Conservation (phyloP, 2,329 filamentous ascomycete genomes). For the Colletotrichum echinochloae region DNA sequence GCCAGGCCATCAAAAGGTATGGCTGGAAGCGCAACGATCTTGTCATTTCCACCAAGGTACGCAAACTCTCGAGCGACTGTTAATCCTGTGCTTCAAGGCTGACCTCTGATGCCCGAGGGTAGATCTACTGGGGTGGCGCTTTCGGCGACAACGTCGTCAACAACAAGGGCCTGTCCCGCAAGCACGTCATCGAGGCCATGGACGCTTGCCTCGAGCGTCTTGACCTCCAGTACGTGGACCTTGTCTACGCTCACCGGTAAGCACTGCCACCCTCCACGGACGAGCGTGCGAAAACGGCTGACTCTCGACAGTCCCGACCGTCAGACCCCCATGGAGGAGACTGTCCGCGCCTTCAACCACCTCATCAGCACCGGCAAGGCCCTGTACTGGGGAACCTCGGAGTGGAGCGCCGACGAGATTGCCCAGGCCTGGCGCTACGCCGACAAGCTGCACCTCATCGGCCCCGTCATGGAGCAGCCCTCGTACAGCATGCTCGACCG, state of each 20-base stretch:
- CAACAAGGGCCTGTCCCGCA: slow-evolving; percentile 75
- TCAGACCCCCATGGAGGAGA: slow-evolving; percentile 77
- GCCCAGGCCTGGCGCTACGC: slow-evolving; percentile 71
- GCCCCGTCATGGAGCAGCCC: slow-evolving; percentile 75
- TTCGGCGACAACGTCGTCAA: slow-evolving; percentile 73
- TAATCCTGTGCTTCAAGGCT: not conserved
- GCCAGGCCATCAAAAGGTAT: slow-evolving; percentile 69
- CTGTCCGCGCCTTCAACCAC: slow-evolving; percentile 77
- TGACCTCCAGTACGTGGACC: slow-evolving; percentile 71
- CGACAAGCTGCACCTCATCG: slow-evolving; percentile 70
- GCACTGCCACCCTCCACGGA: not conserved
- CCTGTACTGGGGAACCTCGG: slow-evolving; percentile 78
- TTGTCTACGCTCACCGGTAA: slow-evolving; percentile 74
- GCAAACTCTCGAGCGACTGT: not conserved
- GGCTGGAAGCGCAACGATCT: slow-evolving; percentile 72
- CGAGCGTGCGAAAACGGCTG: not conserved
- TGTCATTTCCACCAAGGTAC: slow-evolving; percentile 71
- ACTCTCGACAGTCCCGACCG: slow-evolving; percentile 62
- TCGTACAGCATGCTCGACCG: slow-evolving; percentile 74
- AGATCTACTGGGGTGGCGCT: slow-evolving; percentile 74
- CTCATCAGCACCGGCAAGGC: slow-evolving; percentile 75
- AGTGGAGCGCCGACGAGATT: slow-evolving; percentile 76
- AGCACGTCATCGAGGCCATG: slow-evolving; percentile 77
- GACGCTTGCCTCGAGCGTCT: slow-evolving; percentile 69
- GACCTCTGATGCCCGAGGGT: not conserved